Evolutionary conservation across 176 grass and related monocot species (phyloP).

Genomic region (Miscanthus lutarioriparius): DNA sequence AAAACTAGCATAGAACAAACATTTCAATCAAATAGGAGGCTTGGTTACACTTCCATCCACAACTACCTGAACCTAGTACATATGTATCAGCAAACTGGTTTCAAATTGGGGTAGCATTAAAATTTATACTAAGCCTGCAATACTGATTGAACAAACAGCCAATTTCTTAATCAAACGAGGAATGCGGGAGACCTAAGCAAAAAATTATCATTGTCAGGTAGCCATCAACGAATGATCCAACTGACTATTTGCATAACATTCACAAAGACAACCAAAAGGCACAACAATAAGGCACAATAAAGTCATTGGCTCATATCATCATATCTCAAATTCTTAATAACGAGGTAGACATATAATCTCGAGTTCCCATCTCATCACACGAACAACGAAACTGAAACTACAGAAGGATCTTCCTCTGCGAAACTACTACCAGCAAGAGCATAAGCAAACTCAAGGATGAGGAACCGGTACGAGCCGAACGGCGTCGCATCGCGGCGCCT

Average conservation of each 20-base stretch:
- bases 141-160: background rate
- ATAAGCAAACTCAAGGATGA: background rate
- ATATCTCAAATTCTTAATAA: constrained; percentile 34
- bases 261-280: background rate
- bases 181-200: background rate
- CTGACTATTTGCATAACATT: background rate
- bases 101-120: background rate
- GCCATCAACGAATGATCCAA: background rate
- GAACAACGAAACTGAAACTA: constrained; percentile 20
- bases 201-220: background rate
- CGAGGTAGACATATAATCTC: constrained; percentile 16
- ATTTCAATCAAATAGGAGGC: background rate
- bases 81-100: background rate
- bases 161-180: background rate
- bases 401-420: background rate
- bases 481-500: background rate
- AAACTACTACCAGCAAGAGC: constrained; percentile 31
- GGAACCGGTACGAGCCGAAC: background rate
- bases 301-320: constrained; percentile 2
- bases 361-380: constrained; percentile 19
- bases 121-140: too few species aligned
- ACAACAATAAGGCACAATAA: background rate
- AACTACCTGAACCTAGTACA: background rate
- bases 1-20: background rate
- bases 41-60: background rate